Evolutionary conservation across 441 rosid genomes (phyloP).

Genomic region (Pelargonium fulgidum): DNA sequence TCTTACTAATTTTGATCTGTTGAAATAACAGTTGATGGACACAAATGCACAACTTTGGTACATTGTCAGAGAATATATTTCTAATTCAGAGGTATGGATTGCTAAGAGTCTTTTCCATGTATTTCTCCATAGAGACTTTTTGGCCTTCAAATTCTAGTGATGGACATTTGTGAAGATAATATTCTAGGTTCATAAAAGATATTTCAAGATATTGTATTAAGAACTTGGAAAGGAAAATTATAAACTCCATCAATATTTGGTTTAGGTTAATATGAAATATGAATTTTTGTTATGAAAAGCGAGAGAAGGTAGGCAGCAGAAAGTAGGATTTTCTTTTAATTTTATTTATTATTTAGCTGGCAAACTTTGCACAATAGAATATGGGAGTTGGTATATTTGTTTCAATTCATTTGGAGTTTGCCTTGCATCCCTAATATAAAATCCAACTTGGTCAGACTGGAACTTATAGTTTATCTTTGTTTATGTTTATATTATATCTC

Average conservation of each 20-base stretch:
- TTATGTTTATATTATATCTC: background rate
- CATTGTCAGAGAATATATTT: conserved; percentile 87
- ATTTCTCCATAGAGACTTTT: conserved; percentile 13
- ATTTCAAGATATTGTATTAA: background rate
- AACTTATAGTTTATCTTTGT: background rate
- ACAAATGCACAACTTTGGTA: conserved; percentile 98
- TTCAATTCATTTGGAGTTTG: background rate
- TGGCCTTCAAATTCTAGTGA: background rate
- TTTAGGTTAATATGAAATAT: background rate
- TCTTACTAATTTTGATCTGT: conserved; percentile 20
- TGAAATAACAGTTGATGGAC: conserved; percentile 74
- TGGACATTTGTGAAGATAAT: background rate
- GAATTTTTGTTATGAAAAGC: background rate
- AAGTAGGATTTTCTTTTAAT: too few relatives aligned
- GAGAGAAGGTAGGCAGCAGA: background rate
- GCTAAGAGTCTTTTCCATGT: conserved; percentile 19
- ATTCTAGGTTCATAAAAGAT: background rate
- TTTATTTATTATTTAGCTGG: background rate
- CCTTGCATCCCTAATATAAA: background rate
- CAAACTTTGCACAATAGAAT: background rate
- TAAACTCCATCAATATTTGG: background rate
- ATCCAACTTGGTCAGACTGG: background rate
- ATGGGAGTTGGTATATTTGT: background rate
- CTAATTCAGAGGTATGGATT: conserved; percentile 72
- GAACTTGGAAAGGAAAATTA: background rate